Base-by-base conservation (phyloP, 2,329 filamentous ascomycete species). In the Endoconidiophora polonica region DNA sequence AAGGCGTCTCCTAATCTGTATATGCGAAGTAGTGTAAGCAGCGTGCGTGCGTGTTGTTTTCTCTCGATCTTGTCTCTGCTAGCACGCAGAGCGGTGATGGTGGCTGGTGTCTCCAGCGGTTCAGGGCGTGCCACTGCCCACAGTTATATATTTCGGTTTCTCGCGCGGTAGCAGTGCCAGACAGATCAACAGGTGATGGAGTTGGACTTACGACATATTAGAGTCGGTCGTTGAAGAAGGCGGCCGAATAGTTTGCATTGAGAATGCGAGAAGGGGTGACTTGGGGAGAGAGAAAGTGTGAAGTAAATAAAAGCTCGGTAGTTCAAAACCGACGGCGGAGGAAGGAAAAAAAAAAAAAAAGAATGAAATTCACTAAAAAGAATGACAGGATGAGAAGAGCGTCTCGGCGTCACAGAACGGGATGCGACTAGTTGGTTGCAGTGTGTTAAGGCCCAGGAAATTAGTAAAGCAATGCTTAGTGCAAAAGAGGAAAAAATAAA, bases 1-100 rank as follows among this genome's bases (percentile, higher is more conserved):
- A 91, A 83, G 66, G 82, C 78, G 59, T 74, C 74, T 59, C 77
- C 74, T 61, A 90, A 65, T 60, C 81, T 81, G 57, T 29, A 44
- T 36, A 14, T 12, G 12, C 9, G 47, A 33, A 42, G 43, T 16
- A 20, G 41, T 44, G 33, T 49, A 43, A 36, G 36, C 42, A 46
- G 43, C 33, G 16, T 33, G 26, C 26, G 26, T 29, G 26, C 12
- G 26, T 33, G 26, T 33, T 33, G 26, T 33, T 33, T 33, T 33
- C 26, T 33, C 5, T 33, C 26, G 4, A 33, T 33, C 26, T 33
- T 33, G 26, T 33, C 26, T 33, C 26, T 33, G 7, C 26, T 33
- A 33, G 26, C 12, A 33, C 26, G 12, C 26, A 5, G 26, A 33
- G 26, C 26, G 26, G 5, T 33, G 26, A 33, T 33, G 12, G 26